Base-by-base conservation (phyloP, 2,329 filamentous ascomycete species). In the Fragosphaeria purpurea region DNA sequence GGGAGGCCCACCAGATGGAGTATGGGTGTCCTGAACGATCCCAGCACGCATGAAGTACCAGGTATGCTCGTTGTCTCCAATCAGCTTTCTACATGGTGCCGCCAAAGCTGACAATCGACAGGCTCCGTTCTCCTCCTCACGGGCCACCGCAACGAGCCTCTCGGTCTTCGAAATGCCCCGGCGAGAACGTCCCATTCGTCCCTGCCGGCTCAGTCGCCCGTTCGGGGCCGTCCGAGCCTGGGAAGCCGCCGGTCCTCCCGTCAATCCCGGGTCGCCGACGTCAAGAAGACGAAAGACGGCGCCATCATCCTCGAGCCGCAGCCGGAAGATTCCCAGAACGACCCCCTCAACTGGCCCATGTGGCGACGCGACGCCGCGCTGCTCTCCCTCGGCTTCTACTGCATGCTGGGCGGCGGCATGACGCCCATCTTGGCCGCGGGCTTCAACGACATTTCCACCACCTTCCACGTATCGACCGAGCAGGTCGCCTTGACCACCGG, bases 331-430 rank as follows among this genome's bases (percentile, higher is more conserved):
- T 89, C 87, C 0, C 72, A 76, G 47, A 96, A 97, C 57, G 91
- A 97, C 60, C 91, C 91, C 1, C 70, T 97, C 51, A 97, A 97
- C 64, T 97, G 91, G 91, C 82, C 86, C 0, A 70, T 76, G 6
- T 88, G 87, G 82, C 79, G 88, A 41, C 76, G 91, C 65, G 88
- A 97, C 65, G 66, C 75, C 31, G 88, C 91, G 0, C 68, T 97
- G 55, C 60, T 95, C 0, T 91, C 85, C 0, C 72, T 97, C 4
- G 91, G 91, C 1, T 84, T 95, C 60, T 95, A 95, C 67, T 95
- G 89, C 66, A 86, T 96, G 81, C 68, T 96, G 13, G 91, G 91
- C 50, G 91, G 91, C 41, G 91, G 91, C 42, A 94, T 95, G 72
- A 96, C 90, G 0, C 86, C 93, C 0, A 73, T 96, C 34, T 75